Evolutionary conservation across 2,329 filamentous ascomycete genomes (phyloP).

Genomic region (Aspergillus sergii): DNA sequence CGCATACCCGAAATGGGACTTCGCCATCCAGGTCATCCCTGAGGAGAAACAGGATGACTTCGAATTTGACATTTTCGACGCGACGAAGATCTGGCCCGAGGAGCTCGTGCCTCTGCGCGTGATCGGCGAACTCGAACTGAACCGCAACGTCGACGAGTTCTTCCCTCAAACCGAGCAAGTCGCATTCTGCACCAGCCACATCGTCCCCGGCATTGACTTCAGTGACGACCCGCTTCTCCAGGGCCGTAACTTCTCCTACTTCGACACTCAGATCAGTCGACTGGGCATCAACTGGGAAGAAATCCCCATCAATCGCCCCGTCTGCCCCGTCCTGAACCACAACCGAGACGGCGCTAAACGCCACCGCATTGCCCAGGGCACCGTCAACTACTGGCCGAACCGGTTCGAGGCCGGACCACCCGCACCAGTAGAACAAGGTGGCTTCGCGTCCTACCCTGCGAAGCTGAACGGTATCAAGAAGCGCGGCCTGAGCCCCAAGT

Average conservation of each 20-base stretch:
- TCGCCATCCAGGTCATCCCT: conserved; percentile 76
- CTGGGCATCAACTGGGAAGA: conserved; percentile 77
- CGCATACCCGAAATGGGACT: conserved; percentile 74
- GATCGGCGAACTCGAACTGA: conserved; percentile 78
- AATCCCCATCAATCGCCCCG: conserved; percentile 73
- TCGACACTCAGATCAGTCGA: conserved; percentile 61
- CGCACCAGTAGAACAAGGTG: conserved; percentile 63
- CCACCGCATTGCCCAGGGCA: conserved; percentile 73
- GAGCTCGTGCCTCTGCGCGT: conserved; percentile 73
- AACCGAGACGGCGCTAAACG: conserved; percentile 74
- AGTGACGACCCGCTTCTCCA: conserved; percentile 75
- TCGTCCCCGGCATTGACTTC: conserved; percentile 77
- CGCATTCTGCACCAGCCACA: conserved; percentile 78
- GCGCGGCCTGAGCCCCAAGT: conserved; percentile 47
- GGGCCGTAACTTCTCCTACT: conserved; percentile 68
- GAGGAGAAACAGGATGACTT: conserved; percentile 74
- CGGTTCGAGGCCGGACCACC: conserved; percentile 66
- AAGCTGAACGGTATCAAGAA: conserved; percentile 71
- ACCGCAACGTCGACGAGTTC: conserved; percentile 78
- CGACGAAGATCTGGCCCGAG: conserved; percentile 85
- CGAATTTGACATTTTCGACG: conserved; percentile 82
- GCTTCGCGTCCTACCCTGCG: conserved; percentile 68
- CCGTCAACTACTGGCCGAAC: conserved; percentile 80
- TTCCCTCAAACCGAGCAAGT: conserved; percentile 82
- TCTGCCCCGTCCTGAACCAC: conserved; percentile 74